Conservation (phyloP, 108 stramenopile species). For the Mayamaea pseudoterrestris region DNA sequence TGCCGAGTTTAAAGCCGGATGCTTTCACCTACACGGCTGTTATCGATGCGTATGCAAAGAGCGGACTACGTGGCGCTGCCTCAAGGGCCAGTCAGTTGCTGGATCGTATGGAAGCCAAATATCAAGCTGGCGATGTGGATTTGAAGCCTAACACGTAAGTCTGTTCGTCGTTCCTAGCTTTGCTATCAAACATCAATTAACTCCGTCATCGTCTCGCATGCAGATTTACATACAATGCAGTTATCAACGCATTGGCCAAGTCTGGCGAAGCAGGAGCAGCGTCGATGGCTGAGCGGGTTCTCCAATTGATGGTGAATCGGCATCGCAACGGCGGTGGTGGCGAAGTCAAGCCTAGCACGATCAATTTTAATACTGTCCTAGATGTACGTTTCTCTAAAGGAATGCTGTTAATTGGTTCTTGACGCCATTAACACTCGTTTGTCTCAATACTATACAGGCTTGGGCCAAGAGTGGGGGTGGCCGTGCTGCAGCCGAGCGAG, state of each 20-base stretch:
- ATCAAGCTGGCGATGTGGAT: conserved; percentile 62
- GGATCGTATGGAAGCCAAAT: conserved; percentile 80
- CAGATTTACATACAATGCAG: conserved; percentile 68
- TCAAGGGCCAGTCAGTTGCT: conserved; percentile 65
- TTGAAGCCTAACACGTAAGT: conserved; percentile 71
- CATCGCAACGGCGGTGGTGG: conserved; percentile 44
- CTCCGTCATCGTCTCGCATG: too few species aligned
- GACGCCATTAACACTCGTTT: background rate
- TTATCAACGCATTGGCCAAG: conserved; percentile 78
- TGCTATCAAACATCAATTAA: too few species aligned
- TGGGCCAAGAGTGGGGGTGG: conserved; percentile 79
- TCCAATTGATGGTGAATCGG: conserved; percentile 78
- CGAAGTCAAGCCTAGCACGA: conserved; percentile 76
- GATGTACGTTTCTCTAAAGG: conserved; percentile 3
- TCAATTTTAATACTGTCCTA: conserved; percentile 74
- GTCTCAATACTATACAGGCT: conserved; percentile 28
- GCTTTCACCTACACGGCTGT: conserved; percentile 69
- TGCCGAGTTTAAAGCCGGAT: conserved; percentile 74
- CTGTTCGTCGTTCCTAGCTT: too few species aligned
- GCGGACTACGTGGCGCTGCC: conserved; percentile 72
- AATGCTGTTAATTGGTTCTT: background rate
- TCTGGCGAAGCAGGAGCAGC: conserved; percentile 72
- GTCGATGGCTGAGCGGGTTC: conserved; percentile 59
- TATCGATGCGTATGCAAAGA: conserved; percentile 29
- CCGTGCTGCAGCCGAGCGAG: conserved; percentile 62